A percentile compares a stretch with the other conserved stretches of the same genome.
These are phyloP conservation scores for Biscogniauxia marginata DNA, from an alignment of 2,329 filamentous ascomycete genomes.

Conservation along the genomic window DNA sequence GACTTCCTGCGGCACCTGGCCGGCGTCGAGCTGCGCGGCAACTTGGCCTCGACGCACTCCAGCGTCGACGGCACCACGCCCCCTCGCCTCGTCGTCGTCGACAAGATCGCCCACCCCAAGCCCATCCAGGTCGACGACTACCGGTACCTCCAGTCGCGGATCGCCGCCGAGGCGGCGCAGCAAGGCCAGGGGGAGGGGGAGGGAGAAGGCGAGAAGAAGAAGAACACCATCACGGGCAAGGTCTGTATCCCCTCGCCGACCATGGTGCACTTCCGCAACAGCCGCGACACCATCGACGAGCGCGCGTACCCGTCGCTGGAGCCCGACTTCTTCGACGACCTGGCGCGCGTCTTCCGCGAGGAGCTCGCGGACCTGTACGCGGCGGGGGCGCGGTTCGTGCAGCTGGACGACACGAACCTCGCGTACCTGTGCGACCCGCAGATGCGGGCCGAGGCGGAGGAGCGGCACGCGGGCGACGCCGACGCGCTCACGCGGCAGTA, in stretches of 20 bases:
- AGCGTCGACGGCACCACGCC: slow-evolving; percentile 51
- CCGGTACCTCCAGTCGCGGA: slow-evolving; percentile 49
- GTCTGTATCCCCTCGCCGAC: slow-evolving; percentile 58
- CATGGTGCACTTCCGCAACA: slow-evolving; percentile 60
- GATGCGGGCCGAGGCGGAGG: slow-evolving; percentile 52
- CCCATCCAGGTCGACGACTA: slow-evolving; percentile 57
- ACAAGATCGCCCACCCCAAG: slow-evolving; percentile 52
- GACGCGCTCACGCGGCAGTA: slow-evolving; percentile 50
- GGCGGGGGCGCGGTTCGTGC: slow-evolving; percentile 55
- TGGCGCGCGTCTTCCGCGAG: slow-evolving; percentile 54
- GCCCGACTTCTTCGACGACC: slow-evolving; percentile 50
- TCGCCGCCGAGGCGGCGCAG: slow-evolving; percentile 29
- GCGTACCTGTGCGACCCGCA: slow-evolving; percentile 57
- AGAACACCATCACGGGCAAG: slow-evolving; percentile 44
- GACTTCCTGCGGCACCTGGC: slow-evolving; percentile 55
- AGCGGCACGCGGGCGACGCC: slow-evolving; percentile 48
- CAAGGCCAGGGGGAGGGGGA: not conserved
- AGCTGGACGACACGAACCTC: slow-evolving; percentile 60
- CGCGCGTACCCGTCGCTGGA: slow-evolving; percentile 54
- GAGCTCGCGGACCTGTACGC: slow-evolving; percentile 50
- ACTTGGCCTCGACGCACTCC: slow-evolving; percentile 40
- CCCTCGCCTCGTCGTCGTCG: slow-evolving; percentile 53
- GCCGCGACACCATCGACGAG: slow-evolving; percentile 50
- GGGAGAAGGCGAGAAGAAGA: no score
- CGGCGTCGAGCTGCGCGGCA: slow-evolving; percentile 52